Evolutionary conservation across 768 basidiomycete species (phyloP), one percentile per base, ranked within the genome.

Genomic region (Lepiota subincarnata): DNA sequence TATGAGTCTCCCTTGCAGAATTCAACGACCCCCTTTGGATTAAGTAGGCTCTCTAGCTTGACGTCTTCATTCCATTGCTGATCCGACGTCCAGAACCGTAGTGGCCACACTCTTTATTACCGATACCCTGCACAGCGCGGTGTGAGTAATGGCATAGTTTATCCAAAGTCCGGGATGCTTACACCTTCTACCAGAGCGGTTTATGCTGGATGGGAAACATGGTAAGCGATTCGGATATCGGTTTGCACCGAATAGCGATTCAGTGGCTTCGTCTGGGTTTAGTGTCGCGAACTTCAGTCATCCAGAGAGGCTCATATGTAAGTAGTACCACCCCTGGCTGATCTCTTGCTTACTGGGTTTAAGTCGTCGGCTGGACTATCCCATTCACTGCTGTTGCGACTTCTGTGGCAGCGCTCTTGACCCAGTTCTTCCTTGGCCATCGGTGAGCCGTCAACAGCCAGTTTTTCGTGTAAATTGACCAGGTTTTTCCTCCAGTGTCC

Each of bases 351-450:
- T 28, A 20, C 12, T 8, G 22, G 13, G 1, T 24, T 0, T 4
- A 52, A 77, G 75, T 60, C 34, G 68, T 69, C 46, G 60, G 64
- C 35, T 81, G 79, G 78, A 73, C 74, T 6, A 74, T 76, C 40
- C 72, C 73, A 2, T 74, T 78, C 48, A 79, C 77, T 0, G 73
- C 78, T 14, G 63, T 73, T 26, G 73, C 69, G 1, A 78, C 73
- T 12, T 66, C 73, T 2, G 60, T 77, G 7, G 71, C 75, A 19
- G 77, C 78, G 0, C 55, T 79, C 34, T 63, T 77, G 19, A 78
- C 78, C 0, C 80, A 81, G 50, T 55, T 68, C 34, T 79, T 76
- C 62, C 67, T 80, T 11, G 70, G 66, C 1, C 66, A 73, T 56
- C 70, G 78, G 76, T 59, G 4, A 57, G 53, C 24, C 22, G 7